A percentile compares a stretch with the other conserved stretches of the same genome.
Evolutionary conservation across 139 green algal species (phyloP).

Genomic region (Bryopsis sp.): DNA sequence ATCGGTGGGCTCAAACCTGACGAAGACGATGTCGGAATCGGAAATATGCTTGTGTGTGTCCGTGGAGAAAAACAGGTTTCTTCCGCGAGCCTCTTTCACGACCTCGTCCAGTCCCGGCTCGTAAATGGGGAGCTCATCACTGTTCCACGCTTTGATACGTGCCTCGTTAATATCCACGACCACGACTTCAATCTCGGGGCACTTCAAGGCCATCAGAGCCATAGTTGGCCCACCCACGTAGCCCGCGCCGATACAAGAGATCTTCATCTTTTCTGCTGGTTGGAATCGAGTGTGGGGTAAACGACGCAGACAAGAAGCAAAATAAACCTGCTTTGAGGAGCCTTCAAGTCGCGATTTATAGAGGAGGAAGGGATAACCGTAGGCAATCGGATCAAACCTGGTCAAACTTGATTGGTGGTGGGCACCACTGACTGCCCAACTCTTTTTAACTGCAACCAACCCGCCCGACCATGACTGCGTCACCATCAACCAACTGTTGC

Average conservation of each 20-base stretch:
- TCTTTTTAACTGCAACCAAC: no score
- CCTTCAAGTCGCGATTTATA: no score
- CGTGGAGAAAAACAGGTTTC: constrained; percentile 96
- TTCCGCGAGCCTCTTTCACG: constrained; percentile 61
- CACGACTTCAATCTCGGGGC: constrained; percentile 87
- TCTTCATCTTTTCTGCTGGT: constrained; percentile 51
- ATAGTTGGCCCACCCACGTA: constrained; percentile 88
- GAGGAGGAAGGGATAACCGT: no score
- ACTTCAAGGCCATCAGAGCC: constrained; percentile 91
- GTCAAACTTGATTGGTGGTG: no score
- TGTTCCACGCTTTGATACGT: constrained; percentile 91
- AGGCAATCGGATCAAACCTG: no score
- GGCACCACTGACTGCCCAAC: no score
- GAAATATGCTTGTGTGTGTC: constrained; percentile 86
- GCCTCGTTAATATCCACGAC: constrained; percentile 91
- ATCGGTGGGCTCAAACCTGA: constrained; percentile 41
- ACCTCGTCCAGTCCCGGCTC: constrained; percentile 96
- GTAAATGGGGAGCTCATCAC: constrained; percentile 94
- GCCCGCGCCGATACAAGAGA: constrained; percentile 70
- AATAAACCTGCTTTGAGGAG: no score
- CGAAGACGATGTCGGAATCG: constrained; percentile 95
- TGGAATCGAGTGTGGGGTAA: no score
- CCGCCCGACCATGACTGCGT: no score
- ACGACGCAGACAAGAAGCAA: no score
- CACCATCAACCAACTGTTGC: no score